Base-by-base conservation (phyloP, 2,329 filamentous ascomycete species). In the Rutstroemia sp. region DNA sequence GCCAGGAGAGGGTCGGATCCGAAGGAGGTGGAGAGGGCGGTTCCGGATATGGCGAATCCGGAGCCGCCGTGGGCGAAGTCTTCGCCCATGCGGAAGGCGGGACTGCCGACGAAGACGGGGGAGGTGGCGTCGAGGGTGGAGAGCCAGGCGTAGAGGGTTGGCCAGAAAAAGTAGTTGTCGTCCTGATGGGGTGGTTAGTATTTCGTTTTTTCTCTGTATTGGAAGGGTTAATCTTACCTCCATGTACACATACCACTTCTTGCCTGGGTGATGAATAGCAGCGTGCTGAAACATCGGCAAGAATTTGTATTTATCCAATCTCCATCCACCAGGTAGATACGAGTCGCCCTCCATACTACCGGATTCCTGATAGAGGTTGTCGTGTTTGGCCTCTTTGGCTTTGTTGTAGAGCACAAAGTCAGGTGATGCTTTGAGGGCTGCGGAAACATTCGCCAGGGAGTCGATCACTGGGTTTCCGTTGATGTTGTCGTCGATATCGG, bases 221-320 rank as follows among this genome's bases (percentile, higher is more conserved):
- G 14, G 39, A 5, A 42, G 30, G 30, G 12, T 12, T 34, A 9
- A 42, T 42, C 39, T 5, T 17, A 42, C 39, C 53, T 83, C 80
- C 59, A 83, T 73, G 60, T 80, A 83, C 14, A 84, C 65, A 63
- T 81, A 84, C 80, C 81, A 84, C 61, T 82, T 77, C 56, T 76
- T 76, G 56, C 73, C 64, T 9, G 80, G 79, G 8, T 75, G 73
- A 67, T 77, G 68, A 23, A 68, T 64, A 62, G 76, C 82, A 0
- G 77, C 68, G 68, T 80, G 79, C 67, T 81, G 76, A 12, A 79
- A 75, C 65, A 83, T 81, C 65, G 82, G 80, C 47, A 82, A 71
- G 65, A 81, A 82, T 68, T 84, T 84, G 71, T 81, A 84, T 69
- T 82, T 83, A 70, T 84, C 81, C 41, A 84, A 67, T 17, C 71